A percentile compares a stretch with the other conserved stretches of the same genome.
Conservation (phyloP, 108 stramenopile species). For the Nitzschia inconspicua region DNA sequence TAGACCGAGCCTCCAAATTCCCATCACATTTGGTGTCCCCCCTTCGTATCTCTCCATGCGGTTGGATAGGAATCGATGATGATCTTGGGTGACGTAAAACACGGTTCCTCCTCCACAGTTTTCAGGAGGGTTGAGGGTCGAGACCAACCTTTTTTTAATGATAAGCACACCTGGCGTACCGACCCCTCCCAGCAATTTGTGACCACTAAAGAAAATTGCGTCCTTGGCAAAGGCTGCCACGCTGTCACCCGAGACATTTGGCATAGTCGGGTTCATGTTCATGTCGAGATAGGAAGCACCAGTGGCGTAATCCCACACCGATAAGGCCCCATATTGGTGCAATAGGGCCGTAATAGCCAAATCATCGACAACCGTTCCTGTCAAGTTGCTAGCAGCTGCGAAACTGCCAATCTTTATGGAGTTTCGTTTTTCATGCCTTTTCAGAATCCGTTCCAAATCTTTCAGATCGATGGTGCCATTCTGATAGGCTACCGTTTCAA, state of each 20-base stretch:
- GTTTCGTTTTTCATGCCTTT: constrained; percentile 25
- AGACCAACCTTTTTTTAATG: constrained; percentile 80
- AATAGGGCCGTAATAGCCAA: constrained; percentile 71
- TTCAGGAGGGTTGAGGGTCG: constrained; percentile 67
- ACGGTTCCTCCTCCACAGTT: constrained; percentile 95
- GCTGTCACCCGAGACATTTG: constrained; percentile 48
- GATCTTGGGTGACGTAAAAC: constrained; percentile 89
- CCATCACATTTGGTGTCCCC: constrained; percentile 94
- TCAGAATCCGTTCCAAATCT: constrained; percentile 69
- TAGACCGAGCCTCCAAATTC: constrained; percentile 87
- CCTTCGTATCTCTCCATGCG: constrained; percentile 97
- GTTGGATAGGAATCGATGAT: constrained; percentile 93
- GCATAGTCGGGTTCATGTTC: constrained; percentile 84
- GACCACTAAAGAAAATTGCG: constrained; percentile 81
- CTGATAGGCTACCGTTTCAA: constrained; percentile 43
- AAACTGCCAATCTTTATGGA: constrained; percentile 85
- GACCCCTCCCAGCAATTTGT: constrained; percentile 78
- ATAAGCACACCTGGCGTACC: constrained; percentile 91
- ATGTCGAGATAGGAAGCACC: constrained; percentile 90
- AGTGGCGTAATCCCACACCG: constrained; percentile 96
- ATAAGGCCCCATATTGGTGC: constrained; percentile 86
- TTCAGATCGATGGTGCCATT: constrained; percentile 55
- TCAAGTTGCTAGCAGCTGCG: constrained; percentile 92
- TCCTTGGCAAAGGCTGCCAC: constrained; percentile 65
- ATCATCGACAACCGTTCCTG: constrained; percentile 84